Base-by-base conservation (phyloP, 768 basidiomycete species). In the Phylloporus sp. region DNA sequence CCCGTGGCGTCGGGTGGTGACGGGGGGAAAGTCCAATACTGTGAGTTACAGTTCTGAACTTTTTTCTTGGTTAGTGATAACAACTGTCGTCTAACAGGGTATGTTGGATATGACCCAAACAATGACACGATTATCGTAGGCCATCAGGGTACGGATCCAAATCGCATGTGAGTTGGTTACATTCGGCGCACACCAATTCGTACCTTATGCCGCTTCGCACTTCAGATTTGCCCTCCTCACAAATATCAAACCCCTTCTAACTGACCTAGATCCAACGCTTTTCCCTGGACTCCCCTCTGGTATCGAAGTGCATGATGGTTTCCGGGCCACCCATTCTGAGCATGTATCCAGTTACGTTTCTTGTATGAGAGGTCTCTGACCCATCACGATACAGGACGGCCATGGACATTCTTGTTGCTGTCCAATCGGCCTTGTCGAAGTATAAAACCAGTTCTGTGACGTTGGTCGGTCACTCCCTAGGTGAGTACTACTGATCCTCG, bases 1-100 rank as follows among this genome's bases (percentile, higher is more conserved):
- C 74, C 76, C 0, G 59, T 71, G 13, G 74, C 71, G 1, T 59
- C 69, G 1, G 77, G 77, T 9, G 77, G 77, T 2, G 69, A 77
- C 44, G 75, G 75, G 1, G 29, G 38, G 17, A 14, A 7, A 0
- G 55, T 62, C 1, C 77, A 75, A 45, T 74, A 64, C 48, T 78
- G 73, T 72, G n/a, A 57, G 64, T 36, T n/a, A 9, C 11, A n/a
- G 9, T 29, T 8, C 14, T 3, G 9, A n/a, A 13, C 7, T 24
- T 11, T 28, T 29, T 23, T 3, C 14, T 20, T 2, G 6, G n/a
- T 26, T 14, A 24, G 4, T 14, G n/a, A 20, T 18, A 33, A 4
- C 6, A 10, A 24, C 14, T 44, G 26, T 31, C 21, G 4, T 35
- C 11, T 27, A 4, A 41, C 41, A 56, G 54, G 54, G 54, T 52